Evolutionary conservation across 257 asterid species (phyloP).

Genomic region (Cordia subcordata): DNA sequence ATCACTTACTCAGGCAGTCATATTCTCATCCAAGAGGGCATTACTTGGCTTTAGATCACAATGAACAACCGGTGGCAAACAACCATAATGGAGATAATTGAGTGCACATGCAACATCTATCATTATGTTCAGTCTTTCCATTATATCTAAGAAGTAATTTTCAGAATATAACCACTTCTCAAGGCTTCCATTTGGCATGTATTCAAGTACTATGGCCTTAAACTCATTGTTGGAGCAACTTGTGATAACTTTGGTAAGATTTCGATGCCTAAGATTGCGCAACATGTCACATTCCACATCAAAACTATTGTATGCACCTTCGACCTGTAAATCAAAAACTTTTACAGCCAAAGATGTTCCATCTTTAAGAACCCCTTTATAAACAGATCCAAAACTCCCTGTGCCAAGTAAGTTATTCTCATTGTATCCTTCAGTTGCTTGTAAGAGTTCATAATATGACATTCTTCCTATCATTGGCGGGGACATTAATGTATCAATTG

Average conservation of each 20-base stretch:
- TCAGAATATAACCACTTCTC: slow-evolving; percentile 6
- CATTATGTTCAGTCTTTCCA: slow-evolving; percentile 3
- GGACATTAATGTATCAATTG: not conserved
- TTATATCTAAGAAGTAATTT: not conserved
- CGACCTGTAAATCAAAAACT: slow-evolving; percentile 8
- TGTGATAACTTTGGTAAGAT: slow-evolving; percentile 10
- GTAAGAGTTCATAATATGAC: slow-evolving; percentile 4
- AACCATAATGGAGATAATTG: slow-evolving; percentile 9
- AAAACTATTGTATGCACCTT: slow-evolving; percentile 11
- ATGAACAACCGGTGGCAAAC: slow-evolving; percentile 2
- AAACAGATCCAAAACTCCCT: slow-evolving; percentile 18
- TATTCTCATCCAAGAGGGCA: slow-evolving; percentile 7
- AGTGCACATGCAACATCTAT: slow-evolving; percentile 8
- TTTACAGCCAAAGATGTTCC: slow-evolving; percentile 12
- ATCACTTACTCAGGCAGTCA: slow-evolving; percentile 9
- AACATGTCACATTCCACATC: slow-evolving; percentile 3
- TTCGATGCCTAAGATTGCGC: slow-evolving; percentile 5
- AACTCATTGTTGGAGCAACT: slow-evolving; percentile 9
- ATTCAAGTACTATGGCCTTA: slow-evolving; percentile 10
- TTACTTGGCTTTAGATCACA: slow-evolving; percentile 17
- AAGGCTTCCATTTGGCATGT: slow-evolving; percentile 17
- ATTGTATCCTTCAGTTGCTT: not conserved
- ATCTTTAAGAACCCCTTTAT: slow-evolving; percentile 11
- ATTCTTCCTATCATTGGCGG: not conserved
- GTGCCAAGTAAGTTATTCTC: slow-evolving; percentile 14